phyloP scores from a whole-genome alignment of 805 yeast species.

The Lachancea meyersii region DNA sequence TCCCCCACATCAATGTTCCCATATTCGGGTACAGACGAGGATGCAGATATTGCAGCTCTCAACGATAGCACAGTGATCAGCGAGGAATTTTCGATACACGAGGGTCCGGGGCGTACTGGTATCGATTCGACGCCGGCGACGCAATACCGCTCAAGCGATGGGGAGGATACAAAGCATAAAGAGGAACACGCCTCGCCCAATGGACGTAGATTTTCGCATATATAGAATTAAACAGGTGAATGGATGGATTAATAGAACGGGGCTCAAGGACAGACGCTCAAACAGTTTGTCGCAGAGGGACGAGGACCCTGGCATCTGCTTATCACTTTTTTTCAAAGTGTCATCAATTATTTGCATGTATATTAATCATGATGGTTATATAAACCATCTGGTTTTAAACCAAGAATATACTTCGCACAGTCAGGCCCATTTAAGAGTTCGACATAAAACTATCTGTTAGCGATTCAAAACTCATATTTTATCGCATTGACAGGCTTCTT shows the following conservation, averaged over 20 bases:
- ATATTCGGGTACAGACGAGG: slow-evolving; percentile 16
- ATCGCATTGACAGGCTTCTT: too few species aligned
- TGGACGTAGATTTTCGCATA: slow-evolving; percentile 1
- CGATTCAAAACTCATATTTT: too few species aligned
- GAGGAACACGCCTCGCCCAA: not conserved
- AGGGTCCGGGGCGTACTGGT: slow-evolving; percentile 12
- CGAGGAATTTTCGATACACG: slow-evolving; percentile 13
- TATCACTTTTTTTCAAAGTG: too few species aligned
- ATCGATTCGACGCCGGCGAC: slow-evolving; percentile 26
- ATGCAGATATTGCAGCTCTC: slow-evolving; percentile 2
- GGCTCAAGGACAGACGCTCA: not conserved
- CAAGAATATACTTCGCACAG: too few species aligned
- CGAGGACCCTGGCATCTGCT: not conserved
- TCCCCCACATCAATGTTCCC: slow-evolving; percentile 30
- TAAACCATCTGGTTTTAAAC: too few species aligned
- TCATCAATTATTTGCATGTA: too few species aligned
- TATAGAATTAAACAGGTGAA: slow-evolving; percentile 1
- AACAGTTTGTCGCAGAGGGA: not conserved
- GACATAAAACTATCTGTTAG: too few species aligned
- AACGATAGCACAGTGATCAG: slow-evolving; percentile 17
- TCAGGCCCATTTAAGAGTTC: too few species aligned
- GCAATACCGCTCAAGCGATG: slow-evolving; percentile 14
- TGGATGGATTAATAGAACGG: not conserved
- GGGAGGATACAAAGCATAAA: slow-evolving; percentile 5
- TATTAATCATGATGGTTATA: too few species aligned